phyloP scores from a whole-genome alignment of 78 protist genomes.

The Acrasis kona region DNA sequence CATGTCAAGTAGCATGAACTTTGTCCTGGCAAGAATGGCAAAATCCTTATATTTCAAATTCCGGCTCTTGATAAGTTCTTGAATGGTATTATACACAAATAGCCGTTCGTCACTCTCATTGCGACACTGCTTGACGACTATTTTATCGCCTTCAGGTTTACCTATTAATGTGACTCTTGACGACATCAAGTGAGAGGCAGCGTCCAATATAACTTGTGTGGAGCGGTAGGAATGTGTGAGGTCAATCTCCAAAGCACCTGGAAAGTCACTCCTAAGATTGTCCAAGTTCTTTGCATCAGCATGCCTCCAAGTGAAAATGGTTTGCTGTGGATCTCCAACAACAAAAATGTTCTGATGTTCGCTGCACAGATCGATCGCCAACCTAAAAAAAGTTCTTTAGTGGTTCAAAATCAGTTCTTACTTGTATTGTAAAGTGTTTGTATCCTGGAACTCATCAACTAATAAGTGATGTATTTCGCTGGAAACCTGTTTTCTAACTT shows the following conservation, averaged over 20 bases:
- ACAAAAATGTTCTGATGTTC: not conserved
- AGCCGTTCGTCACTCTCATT: not conserved
- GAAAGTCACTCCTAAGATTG: not conserved
- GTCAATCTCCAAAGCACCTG: not conserved
- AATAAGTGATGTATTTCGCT: not conserved
- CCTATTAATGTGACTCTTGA: too few relatives aligned
- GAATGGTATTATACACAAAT: not conserved
- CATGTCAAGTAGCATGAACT: not conserved
- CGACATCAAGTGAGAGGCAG: not conserved
- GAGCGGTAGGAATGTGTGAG: not conserved
- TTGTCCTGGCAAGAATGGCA: not conserved
- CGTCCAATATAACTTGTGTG: not conserved
- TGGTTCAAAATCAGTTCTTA: not conserved
- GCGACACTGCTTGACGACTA: not conserved
- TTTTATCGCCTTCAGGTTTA: slow-evolving; percentile 1
- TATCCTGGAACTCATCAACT: not conserved
- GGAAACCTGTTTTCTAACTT: not conserved
- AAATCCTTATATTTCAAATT: not conserved
- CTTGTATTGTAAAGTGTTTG: not conserved
- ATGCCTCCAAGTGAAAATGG: not conserved
- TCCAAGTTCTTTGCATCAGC: not conserved
- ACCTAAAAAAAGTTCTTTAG: not conserved
- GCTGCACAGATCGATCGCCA: too few relatives aligned
- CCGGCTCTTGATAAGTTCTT: not conserved
- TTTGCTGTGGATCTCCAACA: not conserved